Evolutionary conservation across 1,284 basidiomycete species (phyloP), one percentile per base, ranked within the genome.

Genomic region (Athelia sp.): DNA sequence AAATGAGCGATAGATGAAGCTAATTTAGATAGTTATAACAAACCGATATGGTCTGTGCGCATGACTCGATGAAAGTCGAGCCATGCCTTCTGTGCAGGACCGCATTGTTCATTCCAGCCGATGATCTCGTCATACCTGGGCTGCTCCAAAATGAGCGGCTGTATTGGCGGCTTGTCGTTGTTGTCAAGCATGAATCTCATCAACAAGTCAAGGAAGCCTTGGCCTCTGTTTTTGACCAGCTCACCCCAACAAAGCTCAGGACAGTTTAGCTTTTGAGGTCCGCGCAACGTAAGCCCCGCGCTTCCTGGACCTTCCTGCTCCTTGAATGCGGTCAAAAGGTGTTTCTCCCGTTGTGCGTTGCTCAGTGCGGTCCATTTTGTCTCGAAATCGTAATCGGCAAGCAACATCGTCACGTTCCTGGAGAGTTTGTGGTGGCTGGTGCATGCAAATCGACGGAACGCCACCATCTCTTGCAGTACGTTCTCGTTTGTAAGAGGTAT

Each of bases 131-230:
- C 53, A 47, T 48, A 56, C 1, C 48, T 43, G 23, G 21, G 46
- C 38, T 49, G 52, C 4, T 34, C 45, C 14, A 56, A 11, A 17
- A 49, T 36, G 21, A 51, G 48, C 3, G 55, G 55, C 24, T 54
- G 53, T 23, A 46, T 51, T 6, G 53, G 55, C 4, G 47, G 18
- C 22, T 43, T 49, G 17, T 54, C 49, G 36, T 54, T 54, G 43
- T 54, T 49, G 24, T 51, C 38, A 15, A 54, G 53, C 13, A 56
- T n/a, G 42, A 54, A 54, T 29, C 29, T n/a, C 26, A 46, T 51
- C 29, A 54, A 23, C n/a, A 56, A 49, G 13, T 54, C 51, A 19
- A 56, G n/a, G 32, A 52, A 56, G 3, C 55, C 55, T 21, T 43
- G 15, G 13, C 53, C 53, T 14, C 31, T 24, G 24, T 46, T 42